A percentile compares a stretch with the other conserved stretches of the same genome.
These are phyloP conservation scores for Boletus reticuloceps DNA, from an alignment of 768 basidiomycete genomes.

Conservation along the genomic window DNA sequence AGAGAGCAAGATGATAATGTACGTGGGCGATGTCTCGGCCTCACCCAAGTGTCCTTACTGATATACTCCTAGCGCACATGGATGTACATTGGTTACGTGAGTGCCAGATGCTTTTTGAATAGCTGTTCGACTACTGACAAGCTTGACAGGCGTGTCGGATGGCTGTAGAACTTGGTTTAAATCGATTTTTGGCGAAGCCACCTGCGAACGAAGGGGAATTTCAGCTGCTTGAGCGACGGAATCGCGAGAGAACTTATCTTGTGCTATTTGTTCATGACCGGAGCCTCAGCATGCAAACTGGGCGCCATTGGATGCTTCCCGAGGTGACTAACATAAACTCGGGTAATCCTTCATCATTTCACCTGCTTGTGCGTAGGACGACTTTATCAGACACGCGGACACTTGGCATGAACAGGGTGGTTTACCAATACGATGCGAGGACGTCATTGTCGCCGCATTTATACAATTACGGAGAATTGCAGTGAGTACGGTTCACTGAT, in stretches of 20 bases:
- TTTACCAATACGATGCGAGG: slow-evolving; percentile 61
- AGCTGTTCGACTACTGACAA: background rate
- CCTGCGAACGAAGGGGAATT: slow-evolving; percentile 60
- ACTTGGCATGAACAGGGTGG: slow-evolving; percentile 70
- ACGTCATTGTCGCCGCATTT: slow-evolving; percentile 77
- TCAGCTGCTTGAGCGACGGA: slow-evolving; percentile 72
- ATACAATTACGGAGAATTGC: slow-evolving; percentile 76
- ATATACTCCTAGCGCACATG: slow-evolving; percentile 61
- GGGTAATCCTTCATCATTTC: slow-evolving; percentile 7
- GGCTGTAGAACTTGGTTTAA: slow-evolving; percentile 81
- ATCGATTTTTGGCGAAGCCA: slow-evolving; percentile 59
- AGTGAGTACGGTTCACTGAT: slow-evolving; percentile 41
- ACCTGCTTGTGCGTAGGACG: slow-evolving; percentile 42
- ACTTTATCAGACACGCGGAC: slow-evolving; percentile 64
- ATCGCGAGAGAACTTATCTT: slow-evolving; percentile 82
- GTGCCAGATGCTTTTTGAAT: slow-evolving; percentile 23
- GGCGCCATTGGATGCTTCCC: slow-evolving; percentile 84
- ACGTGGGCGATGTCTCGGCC: slow-evolving; percentile 21
- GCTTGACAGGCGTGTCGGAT: slow-evolving; percentile 71
- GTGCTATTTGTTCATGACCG: slow-evolving; percentile 86
- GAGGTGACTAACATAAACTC: slow-evolving; percentile 40
- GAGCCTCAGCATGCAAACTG: slow-evolving; percentile 83
- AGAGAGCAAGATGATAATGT: slow-evolving; percentile 84
- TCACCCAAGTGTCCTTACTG: slow-evolving; percentile 6
- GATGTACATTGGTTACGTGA: slow-evolving; percentile 84